A percentile compares a stretch with the other conserved stretches of the same genome.
Evolutionary conservation across 495 filamentous ascomycete species (phyloP).

Genomic region (Pseudotulostoma volvatum): DNA sequence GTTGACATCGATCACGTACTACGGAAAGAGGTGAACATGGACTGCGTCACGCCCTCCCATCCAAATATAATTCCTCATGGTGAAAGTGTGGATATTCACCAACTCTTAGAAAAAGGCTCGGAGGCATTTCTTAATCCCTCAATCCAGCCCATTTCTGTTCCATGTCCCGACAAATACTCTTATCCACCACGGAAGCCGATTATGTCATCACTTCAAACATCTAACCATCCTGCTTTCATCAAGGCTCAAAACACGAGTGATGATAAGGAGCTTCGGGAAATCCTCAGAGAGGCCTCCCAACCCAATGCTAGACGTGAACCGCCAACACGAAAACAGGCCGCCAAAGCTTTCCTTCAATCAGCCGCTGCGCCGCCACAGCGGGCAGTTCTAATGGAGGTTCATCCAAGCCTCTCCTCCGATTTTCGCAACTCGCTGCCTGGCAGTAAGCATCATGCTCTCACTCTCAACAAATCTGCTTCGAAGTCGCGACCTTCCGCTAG

Average conservation of each 20-base stretch:
- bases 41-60: constrained; percentile 85
- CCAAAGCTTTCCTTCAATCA: constrained; percentile 11
- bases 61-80: constrained; percentile 63
- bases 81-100: constrained; percentile 63
- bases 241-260: constrained; percentile 69
- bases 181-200: constrained; percentile 64
- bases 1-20: constrained; percentile 88
- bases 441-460: constrained; percentile 17
- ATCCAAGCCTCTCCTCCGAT: constrained; percentile 21
- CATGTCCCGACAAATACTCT: constrained; percentile 34
- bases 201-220: constrained; percentile 48
- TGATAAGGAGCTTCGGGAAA: constrained; percentile 55
- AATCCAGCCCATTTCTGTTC: constrained; percentile 37
- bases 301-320: constrained; percentile 8
- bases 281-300: constrained; percentile 41
- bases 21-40: constrained; percentile 94
- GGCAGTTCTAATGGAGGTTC: constrained; percentile 31
- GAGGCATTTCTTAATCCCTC: constrained; percentile 46
- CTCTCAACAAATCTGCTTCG: constrained; percentile 18
- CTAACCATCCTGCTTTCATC: constrained; percentile 47
- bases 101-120: constrained; percentile 53
- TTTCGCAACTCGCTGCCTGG: constrained; percentile 15
- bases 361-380: constrained; percentile 24
- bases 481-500: constrained; percentile 13
- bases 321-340: constrained; percentile 6